Evolutionary conservation across 768 basidiomycete genomes (phyloP), one percentile per base, ranked within the genome.

Genomic region (Obba rivulosa): DNA sequence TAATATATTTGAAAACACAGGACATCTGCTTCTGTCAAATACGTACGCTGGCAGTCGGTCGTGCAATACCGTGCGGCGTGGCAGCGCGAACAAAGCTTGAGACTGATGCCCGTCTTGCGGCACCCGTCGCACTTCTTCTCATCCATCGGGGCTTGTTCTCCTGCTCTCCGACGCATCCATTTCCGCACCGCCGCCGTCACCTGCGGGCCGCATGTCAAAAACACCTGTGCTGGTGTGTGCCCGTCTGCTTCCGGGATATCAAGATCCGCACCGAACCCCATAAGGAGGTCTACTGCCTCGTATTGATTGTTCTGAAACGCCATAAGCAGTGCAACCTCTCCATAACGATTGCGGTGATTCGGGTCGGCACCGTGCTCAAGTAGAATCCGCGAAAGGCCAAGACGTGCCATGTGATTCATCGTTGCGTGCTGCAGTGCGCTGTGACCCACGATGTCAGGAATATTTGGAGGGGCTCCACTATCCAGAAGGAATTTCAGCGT

Each of bases 41-140:
- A 43, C 76, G 3, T 55, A 78, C 80, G 63, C 61, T 81, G 81
- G 51, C 81, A 81, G 25, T 71, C 72, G 1, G 62, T 53, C 4
- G 78, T 79, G 47, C 81, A 83, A 51, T 83, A 83, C 20, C 73
- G 62, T 4, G 65, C 68, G 0, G 74, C 57, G 14, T 67, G 68
- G 42, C 81, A 82, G 23, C 64, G 62, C 3, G 61, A 52, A 45
- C 80, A 80, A 43, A 62, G 64, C 56, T 66, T 75, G 48, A 80
- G 48, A 16, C 63, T 51, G n/a, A 34, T 59, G 14, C 53, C 62
- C 37, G 58, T 57, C 21, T 54, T 54, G 44, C 54, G 59, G 48
- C 73, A 76, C 3, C 51, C 43, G 17, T 70, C 75, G 50, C 80
- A 83, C 34, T 52, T 58, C 55, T 75, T 78, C 54, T 69, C 71